phyloP scores from a whole-genome alignment of 1,284 basidiomycete species.

The Sanghuangporus sanghuang region DNA sequence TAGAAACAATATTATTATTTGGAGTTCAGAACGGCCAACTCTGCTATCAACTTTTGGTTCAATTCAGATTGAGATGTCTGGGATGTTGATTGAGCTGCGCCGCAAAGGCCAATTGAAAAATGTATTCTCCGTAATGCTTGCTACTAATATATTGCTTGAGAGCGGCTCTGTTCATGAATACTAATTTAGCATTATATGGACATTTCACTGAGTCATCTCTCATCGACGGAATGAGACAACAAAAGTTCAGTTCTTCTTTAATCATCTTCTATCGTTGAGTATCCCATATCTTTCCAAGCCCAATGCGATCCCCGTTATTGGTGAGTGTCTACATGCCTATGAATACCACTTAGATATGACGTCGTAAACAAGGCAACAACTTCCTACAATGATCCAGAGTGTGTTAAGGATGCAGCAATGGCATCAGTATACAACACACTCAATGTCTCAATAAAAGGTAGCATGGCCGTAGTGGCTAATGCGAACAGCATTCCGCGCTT shows the following conservation, averaged over 20 bases:
- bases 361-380: neutral
- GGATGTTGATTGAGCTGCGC: no score
- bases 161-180: no score
- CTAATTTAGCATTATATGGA: no score
- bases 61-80: no score
- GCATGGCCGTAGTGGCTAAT: constrained; percentile 26
- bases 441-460: constrained; percentile 33
- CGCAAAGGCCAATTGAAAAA: no score
- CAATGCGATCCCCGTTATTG: constrained; percentile 41
- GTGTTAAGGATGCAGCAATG: constrained; percentile 26
- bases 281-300: constrained; percentile 43
- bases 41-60: no score
- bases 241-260: neutral
- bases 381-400: constrained; percentile 20
- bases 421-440: constrained; percentile 35
- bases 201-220: no score
- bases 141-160: no score
- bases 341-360: neutral
- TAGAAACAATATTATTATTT: no score
- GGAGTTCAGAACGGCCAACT: no score
- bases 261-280: constrained; percentile 1
- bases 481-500: constrained; percentile 30
- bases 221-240: no score
- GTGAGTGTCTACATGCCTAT: constrained; percentile 39
- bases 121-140: no score